Evolutionary conservation across 345 rosid species (phyloP).

Genomic region (Murraya paniculata): DNA sequence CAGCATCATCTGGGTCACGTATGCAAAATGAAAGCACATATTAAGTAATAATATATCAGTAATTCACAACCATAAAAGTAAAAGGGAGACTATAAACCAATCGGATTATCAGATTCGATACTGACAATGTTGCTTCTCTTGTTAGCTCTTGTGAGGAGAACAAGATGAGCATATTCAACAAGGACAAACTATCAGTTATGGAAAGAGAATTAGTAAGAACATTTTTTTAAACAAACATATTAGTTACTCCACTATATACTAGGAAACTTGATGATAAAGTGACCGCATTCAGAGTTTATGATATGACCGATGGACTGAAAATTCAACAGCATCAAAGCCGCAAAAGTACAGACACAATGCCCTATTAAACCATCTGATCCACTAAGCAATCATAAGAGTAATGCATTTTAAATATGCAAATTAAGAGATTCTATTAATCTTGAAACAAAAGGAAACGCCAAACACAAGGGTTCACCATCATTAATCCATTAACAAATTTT

Average conservation of each 20-base stretch:
- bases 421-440: background rate
- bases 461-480: constrained; percentile 21
- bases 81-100: no score
- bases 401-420: background rate
- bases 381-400: background rate
- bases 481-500: background rate
- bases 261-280: background rate
- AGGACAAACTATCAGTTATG: background rate
- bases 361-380: background rate
- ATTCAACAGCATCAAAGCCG: background rate
- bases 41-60: background rate
- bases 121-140: background rate
- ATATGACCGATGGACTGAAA: background rate
- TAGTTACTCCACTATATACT: background rate
- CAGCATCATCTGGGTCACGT: background rate
- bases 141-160: constrained; percentile 11
- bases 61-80: no score
- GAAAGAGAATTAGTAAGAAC: background rate
- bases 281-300: background rate
- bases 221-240: no score
- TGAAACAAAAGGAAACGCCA: constrained; percentile 17
- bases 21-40: background rate
- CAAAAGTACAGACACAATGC: background rate
- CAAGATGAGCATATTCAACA: constrained; percentile 6
- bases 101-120: no score